Conservation (phyloP, 495 filamentous ascomycete genomes). For the Tuber brumale region DNA sequence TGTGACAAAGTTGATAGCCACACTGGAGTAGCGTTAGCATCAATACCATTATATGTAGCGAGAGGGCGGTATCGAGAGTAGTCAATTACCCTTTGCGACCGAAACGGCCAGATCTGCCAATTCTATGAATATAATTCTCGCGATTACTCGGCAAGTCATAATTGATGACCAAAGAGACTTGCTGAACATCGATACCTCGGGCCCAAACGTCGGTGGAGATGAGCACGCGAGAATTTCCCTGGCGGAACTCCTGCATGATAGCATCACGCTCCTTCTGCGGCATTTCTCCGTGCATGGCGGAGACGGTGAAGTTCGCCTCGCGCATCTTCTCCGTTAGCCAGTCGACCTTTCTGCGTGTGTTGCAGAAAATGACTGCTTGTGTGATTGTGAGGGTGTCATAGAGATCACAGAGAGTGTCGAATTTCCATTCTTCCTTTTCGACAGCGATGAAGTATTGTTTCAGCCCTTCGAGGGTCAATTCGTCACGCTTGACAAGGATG, state of each 20-base stretch:
- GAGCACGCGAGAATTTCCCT: conserved; percentile 91
- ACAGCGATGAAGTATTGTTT: conserved; percentile 99
- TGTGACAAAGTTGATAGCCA: conserved; percentile 99
- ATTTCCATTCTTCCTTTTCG: conserved; percentile 99
- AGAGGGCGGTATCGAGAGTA: background rate
- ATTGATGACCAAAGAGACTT: conserved; percentile 99
- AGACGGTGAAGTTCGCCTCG: conserved; percentile 95
- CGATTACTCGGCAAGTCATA: conserved; percentile 97
- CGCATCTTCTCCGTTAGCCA: conserved; percentile 99
- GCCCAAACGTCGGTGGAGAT: conserved; percentile 98
- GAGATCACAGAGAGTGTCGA: conserved; percentile 98
- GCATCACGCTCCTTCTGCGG: conserved; percentile 93
- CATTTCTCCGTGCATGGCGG: conserved; percentile 99
- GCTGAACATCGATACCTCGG: conserved; percentile 97
- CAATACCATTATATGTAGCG: background rate
- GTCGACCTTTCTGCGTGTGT: conserved; percentile 98
- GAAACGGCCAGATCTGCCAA: conserved; percentile 91
- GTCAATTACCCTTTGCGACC: conserved; percentile 64
- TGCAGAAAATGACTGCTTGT: conserved; percentile 99
- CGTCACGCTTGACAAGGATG: conserved; percentile 98
- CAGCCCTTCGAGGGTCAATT: conserved; percentile 93
- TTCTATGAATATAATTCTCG: conserved; percentile 99
- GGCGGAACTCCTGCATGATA: conserved; percentile 99
- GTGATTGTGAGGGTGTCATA: conserved; percentile 99
- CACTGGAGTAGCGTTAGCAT: conserved; percentile 46